phyloP scores from a whole-genome alignment of 257 asterid genomes.

The Solanum piurae region DNA sequence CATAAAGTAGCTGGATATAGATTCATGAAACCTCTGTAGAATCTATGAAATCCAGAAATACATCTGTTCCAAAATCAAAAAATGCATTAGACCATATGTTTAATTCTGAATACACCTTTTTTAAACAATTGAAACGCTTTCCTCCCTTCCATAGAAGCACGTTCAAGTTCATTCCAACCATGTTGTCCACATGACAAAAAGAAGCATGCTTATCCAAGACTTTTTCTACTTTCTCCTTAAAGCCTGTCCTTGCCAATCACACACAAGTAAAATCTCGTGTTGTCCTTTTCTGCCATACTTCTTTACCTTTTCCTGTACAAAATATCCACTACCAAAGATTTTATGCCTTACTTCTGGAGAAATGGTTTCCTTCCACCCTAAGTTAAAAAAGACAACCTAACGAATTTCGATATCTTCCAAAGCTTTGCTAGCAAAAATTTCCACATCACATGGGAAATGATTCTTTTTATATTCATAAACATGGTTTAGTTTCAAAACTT shows the following conservation, averaged over 20 bases:
- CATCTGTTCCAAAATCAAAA: not conserved
- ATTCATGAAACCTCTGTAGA: not conserved
- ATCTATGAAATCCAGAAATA: not conserved
- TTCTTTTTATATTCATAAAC: not conserved
- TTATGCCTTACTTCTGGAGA: not conserved
- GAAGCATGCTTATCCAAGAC: not conserved
- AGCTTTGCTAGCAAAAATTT: not conserved
- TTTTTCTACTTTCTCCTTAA: not conserved
- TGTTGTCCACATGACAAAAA: not conserved
- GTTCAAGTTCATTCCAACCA: not conserved
- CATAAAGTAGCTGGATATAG: not conserved
- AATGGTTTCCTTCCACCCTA: not conserved
- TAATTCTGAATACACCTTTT: not conserved
- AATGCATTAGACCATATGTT: not conserved
- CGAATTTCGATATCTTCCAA: not conserved
- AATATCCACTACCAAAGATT: not conserved
- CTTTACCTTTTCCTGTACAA: not conserved
- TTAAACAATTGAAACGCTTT: not conserved
- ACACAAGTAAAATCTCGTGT: not conserved
- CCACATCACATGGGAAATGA: not conserved
- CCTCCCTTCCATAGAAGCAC: not conserved
- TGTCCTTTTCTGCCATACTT: not conserved
- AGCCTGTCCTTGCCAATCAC: not conserved
- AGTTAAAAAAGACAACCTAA: not conserved
- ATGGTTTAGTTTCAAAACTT: not conserved